phyloP scores from a whole-genome alignment of 2,329 filamentous ascomycete species.

The Cryphonectria japonica region DNA sequence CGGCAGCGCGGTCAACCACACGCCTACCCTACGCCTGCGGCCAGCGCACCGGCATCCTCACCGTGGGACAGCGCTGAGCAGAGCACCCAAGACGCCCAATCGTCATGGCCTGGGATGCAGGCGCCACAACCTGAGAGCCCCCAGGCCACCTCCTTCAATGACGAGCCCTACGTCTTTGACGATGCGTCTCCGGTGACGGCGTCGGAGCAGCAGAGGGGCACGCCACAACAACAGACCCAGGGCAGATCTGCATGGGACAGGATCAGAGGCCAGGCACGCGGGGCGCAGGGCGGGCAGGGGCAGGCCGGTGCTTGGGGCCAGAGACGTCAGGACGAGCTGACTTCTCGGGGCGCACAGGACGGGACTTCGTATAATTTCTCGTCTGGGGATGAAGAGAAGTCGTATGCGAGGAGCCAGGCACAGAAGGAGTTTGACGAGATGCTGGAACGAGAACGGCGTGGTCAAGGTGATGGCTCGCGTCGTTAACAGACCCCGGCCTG shows the following conservation, averaged over 20 bases:
- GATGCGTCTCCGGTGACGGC: slow-evolving; percentile 29
- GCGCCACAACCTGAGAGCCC: slow-evolving; percentile 7
- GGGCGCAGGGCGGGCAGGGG: background rate
- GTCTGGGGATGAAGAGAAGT: slow-evolving; percentile 42
- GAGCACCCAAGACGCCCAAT: slow-evolving; percentile 8
- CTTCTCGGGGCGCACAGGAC: slow-evolving; percentile 23
- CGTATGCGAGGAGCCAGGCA: slow-evolving; percentile 47
- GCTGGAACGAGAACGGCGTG: slow-evolving; percentile 47
- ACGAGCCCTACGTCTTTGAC: slow-evolving; percentile 26
- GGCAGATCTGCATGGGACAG: slow-evolving; percentile 30
- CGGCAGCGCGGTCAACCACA: background rate
- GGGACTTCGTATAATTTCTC: slow-evolving; percentile 40
- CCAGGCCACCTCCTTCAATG: background rate
- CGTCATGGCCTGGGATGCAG: slow-evolving; percentile 18
- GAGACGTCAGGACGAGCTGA: slow-evolving; percentile 34
- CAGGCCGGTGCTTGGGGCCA: slow-evolving; percentile 17
- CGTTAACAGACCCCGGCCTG: background rate
- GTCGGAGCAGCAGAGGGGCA: slow-evolving; percentile 9
- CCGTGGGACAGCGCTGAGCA: slow-evolving; percentile 20
- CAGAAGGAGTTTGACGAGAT: slow-evolving; percentile 56
- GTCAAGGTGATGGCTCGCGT: slow-evolving; percentile 3
- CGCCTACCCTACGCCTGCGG: background rate
- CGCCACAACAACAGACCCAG: slow-evolving; percentile 5
- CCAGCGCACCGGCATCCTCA: background rate
- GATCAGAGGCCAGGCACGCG: slow-evolving; percentile 21